phyloP scores from a whole-genome alignment of 2,329 filamentous ascomycete species.

The Colletotrichum simmondsii region DNA sequence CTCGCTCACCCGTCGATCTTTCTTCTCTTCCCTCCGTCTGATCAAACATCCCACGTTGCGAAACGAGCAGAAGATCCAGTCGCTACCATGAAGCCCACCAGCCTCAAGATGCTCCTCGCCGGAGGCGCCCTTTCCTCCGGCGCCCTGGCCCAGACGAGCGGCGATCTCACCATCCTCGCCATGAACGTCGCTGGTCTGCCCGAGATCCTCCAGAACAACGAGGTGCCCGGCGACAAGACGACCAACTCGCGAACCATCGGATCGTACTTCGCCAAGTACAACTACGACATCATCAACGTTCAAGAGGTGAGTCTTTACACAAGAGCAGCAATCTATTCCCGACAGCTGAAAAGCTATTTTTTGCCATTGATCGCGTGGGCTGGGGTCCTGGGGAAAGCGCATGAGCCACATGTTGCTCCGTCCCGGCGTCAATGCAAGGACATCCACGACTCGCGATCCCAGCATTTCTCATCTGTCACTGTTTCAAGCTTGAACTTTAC shows the following conservation, averaged over 20 bases:
- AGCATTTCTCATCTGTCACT: constrained; percentile 7
- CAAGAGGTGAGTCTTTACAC: constrained; percentile 61
- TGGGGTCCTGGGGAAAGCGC: neutral
- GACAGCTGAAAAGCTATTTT: neutral
- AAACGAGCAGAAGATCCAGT: neutral
- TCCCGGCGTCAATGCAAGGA: neutral
- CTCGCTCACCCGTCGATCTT: neutral
- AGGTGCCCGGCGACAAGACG: constrained; percentile 70
- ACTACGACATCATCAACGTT: constrained; percentile 71
- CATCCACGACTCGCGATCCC: neutral
- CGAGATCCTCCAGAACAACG: constrained; percentile 66
- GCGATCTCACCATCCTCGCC: constrained; percentile 62
- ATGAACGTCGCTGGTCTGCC: constrained; percentile 73
- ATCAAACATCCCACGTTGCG: neutral
- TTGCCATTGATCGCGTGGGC: neutral
- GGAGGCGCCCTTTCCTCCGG: constrained; percentile 16
- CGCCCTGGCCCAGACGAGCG: constrained; percentile 34
- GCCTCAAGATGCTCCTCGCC: constrained; percentile 24
- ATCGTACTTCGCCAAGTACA: constrained; percentile 63
- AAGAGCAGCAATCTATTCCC: neutral
- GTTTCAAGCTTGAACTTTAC: constrained; percentile 3
- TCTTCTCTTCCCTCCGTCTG: neutral
- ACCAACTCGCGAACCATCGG: constrained; percentile 69
- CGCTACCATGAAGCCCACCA: constrained; percentile 20
- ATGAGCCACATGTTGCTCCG: constrained; percentile 18